These are phyloP conservation scores for Saccharomyces paradoxus DNA, from an alignment of 805 yeast genomes.

Conservation along the genomic window DNA sequence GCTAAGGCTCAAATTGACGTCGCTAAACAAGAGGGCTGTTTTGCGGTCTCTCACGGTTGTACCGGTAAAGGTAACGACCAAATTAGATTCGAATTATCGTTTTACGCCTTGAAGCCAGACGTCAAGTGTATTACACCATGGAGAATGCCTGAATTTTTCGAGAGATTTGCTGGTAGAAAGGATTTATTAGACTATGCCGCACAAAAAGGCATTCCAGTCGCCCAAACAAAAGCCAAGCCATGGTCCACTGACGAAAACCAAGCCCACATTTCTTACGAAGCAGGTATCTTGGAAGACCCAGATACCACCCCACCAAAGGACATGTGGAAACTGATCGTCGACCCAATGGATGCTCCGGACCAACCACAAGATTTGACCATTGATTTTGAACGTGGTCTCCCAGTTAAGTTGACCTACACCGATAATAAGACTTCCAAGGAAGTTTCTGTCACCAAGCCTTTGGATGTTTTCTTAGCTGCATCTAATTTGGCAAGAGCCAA, in stretches of 20 bases:
- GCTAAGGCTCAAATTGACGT: conserved; percentile 97
- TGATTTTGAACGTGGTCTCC: conserved; percentile 78
- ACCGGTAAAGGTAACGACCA: conserved; percentile 99
- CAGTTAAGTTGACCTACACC: conserved; percentile 64
- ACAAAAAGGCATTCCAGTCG: conserved; percentile 82
- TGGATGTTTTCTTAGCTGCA: conserved; percentile 85
- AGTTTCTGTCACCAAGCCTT: conserved; percentile 77
- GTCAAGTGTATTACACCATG: conserved; percentile 97
- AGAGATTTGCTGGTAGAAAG: conserved; percentile 96
- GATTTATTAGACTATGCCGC: conserved; percentile 92
- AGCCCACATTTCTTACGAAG: conserved; percentile 98
- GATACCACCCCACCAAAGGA: conserved; percentile 98
- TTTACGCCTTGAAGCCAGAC: conserved; percentile 97
- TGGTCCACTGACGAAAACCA: conserved; percentile 99
- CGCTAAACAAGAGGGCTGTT: conserved; percentile 96
- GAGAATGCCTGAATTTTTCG: conserved; percentile 93
- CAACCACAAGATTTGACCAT: conserved; percentile 83
- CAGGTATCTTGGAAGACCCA: conserved; percentile 98
- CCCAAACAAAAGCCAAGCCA: conserved; percentile 97
- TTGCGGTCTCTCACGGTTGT: conserved; percentile 98
- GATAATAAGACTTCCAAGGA: conserved; percentile 48
- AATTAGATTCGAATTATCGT: conserved; percentile 93
- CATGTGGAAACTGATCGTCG: conserved; percentile 98
- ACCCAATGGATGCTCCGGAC: conserved; percentile 92
- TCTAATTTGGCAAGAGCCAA: conserved; percentile 95